Conservation (phyloP, 129 eudicot species). For the Flaveria sonorensis region DNA sequence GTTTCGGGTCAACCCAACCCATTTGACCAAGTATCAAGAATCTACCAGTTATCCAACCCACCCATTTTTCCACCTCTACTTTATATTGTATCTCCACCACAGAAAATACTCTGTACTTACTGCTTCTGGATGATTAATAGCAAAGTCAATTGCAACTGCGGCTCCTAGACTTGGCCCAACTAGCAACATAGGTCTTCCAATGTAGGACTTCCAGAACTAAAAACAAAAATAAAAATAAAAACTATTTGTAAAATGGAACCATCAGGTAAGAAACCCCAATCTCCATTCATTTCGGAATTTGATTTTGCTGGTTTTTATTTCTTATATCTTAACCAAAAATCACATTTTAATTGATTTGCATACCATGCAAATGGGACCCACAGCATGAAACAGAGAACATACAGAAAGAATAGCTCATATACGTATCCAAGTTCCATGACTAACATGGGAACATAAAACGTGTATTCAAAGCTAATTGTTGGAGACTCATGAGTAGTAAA, state of each 20-base stretch:
- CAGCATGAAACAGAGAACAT: background rate
- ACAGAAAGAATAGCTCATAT: background rate
- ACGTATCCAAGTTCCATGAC: background rate
- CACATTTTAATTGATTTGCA: constrained; percentile 4
- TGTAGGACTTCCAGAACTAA: constrained; percentile 85
- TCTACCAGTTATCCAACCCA: background rate
- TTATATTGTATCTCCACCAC: background rate
- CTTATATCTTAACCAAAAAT: background rate
- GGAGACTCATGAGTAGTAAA: constrained; percentile 20
- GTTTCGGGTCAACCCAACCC: background rate
- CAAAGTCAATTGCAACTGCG: constrained; percentile 91
- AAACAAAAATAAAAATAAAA: background rate
- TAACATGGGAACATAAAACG: background rate
- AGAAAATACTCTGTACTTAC: constrained; percentile 47
- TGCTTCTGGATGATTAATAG: constrained; percentile 78
- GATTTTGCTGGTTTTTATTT: background rate
- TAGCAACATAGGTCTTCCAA: constrained; percentile 79
- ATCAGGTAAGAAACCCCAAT: background rate
- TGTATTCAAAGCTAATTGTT: background rate
- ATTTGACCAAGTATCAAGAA: background rate
- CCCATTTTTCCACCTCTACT: background rate
- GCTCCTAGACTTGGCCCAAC: constrained; percentile 99
- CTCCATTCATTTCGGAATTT: background rate
- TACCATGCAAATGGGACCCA: constrained; percentile 17
- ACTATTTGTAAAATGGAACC: background rate